Evolutionary conservation across 1,284 basidiomycete species (phyloP).

Genomic region (Melampsora americana): DNA sequence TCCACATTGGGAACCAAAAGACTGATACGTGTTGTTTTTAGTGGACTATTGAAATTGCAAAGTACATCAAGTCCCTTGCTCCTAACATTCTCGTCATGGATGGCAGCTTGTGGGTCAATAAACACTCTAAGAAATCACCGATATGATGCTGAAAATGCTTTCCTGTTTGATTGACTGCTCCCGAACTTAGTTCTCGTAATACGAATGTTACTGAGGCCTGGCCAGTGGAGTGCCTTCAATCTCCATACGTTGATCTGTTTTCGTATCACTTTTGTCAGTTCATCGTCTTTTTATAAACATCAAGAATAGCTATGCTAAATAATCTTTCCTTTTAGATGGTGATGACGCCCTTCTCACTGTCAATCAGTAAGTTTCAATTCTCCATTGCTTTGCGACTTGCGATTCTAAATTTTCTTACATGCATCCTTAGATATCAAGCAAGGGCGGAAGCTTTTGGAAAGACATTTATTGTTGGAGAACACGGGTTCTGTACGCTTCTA

Average conservation of each 20-base stretch:
- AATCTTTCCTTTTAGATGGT: constrained; percentile 18
- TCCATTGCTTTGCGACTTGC: background rate
- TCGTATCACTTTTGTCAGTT: constrained; percentile 38
- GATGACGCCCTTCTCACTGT: constrained; percentile 4
- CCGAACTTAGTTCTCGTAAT: constrained; percentile 14
- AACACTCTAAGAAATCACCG: background rate
- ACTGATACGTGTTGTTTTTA: background rate
- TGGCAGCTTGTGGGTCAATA: constrained; percentile 39
- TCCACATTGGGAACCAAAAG: background rate
- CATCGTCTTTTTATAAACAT: background rate
- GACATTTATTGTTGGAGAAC: constrained; percentile 36
- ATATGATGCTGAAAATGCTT: background rate
- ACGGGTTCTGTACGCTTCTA: constrained; percentile 29
- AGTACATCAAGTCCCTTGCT: constrained; percentile 25
- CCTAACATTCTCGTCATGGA: constrained; percentile 39
- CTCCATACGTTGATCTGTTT: constrained; percentile 35
- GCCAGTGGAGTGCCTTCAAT: constrained; percentile 23
- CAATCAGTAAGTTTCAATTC: constrained; percentile 12
- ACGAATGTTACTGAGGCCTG: constrained; percentile 1
- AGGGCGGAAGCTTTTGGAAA: constrained; percentile 16
- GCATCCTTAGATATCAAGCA: background rate
- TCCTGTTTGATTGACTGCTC: background rate
- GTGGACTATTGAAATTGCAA: constrained; percentile 36
- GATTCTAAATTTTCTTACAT: background rate
- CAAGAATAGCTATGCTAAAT: background rate